Base-by-base conservation (phyloP, 345 rosid genomes). In the Murraya koenigii region DNA sequence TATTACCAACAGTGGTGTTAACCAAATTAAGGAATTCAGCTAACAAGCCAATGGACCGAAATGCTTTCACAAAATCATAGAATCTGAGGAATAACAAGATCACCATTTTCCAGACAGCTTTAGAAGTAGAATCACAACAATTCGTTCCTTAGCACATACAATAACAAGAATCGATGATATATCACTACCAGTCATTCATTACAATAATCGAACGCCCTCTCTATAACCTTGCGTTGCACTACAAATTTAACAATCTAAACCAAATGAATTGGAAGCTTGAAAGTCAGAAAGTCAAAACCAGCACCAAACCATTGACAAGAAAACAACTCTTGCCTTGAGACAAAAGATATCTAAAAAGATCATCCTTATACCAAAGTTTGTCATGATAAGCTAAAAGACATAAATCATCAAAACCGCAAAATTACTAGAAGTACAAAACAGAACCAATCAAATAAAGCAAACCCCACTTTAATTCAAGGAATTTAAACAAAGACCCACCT, bases 401-500 rank as follows among this genome's bases (percentile, higher is more conserved):
- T 9, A 72, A 65, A n/a, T 6, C 33, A 69, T 15, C 6, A 3
- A 4, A 52, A 14, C 23, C 10, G 38, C 11, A 70, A 54, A 58
- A 22, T 38, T 25, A 41, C 25, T 23, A 62, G 20, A 0, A 11
- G 30, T 41, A 17, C 4, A 47, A 4, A 62, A 23, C 19, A 15
- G 23, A 71, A 58, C 10, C 49, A 71, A 35, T 8, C 2, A 19
- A 49, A 77, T 9, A 23, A 52, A 67, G 17, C 23, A 74, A 55
- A 78, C 20, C 15, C 64, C 49, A 71, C 23, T 25, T 59, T 13
- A 63, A 49, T 35, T 15, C 10, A 64, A 11, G n/a, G 64, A 54
- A 75, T 71, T 26, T 23, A 66, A 72, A 15, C 56, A 23, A 58
- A 59, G 52, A 44, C 83, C 60, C 63, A 93, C 98, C 99, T 94